Percentiles rank a stretch among this genome's conserved stretches.
Evolutionary conservation across 176 grass and related monocot genomes (phyloP).

Genomic region (Stipa capillata): DNA sequence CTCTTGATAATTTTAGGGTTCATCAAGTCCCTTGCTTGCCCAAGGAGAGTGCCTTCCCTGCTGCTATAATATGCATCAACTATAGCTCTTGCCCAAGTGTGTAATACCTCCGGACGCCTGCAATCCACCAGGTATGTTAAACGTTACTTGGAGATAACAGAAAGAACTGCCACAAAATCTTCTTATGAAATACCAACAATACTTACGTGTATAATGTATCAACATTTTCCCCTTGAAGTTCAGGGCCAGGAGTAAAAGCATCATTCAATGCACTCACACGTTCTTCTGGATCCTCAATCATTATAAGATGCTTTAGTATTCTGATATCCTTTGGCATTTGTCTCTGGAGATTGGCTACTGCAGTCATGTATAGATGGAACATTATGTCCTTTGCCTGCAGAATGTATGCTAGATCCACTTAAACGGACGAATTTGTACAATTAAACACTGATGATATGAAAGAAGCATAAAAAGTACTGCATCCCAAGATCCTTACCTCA

Average conservation of each 20-base stretch:
- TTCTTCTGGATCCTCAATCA: constrained; percentile 66
- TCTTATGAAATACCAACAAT: neutral
- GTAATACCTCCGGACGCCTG: constrained; percentile 73
- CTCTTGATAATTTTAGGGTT: constrained; percentile 66
- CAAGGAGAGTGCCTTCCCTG: too few species aligned
- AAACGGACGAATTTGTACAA: neutral
- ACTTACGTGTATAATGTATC: constrained; percentile 82
- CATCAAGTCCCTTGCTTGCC: too few species aligned
- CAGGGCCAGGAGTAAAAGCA: constrained; percentile 72
- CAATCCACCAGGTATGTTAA: constrained; percentile 8
- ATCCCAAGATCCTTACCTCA: constrained; percentile 39
- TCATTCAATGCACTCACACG: constrained; percentile 49
- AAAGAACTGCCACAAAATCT: too few species aligned
- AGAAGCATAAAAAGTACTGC: neutral
- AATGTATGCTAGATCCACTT: neutral
- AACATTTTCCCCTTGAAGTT: constrained; percentile 63
- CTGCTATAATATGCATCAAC: constrained; percentile 63
- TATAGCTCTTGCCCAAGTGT: constrained; percentile 55
- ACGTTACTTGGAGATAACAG: neutral
- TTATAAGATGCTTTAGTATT: constrained; percentile 79
- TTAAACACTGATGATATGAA: neutral
- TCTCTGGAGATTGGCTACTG: constrained; percentile 66
- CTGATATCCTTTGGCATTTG: constrained; percentile 90
- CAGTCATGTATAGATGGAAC: constrained; percentile 79
- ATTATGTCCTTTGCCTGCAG: constrained; percentile 68